Conservation (phyloP, 495 filamentous ascomycete genomes). For the Penicillium argentinense region DNA sequence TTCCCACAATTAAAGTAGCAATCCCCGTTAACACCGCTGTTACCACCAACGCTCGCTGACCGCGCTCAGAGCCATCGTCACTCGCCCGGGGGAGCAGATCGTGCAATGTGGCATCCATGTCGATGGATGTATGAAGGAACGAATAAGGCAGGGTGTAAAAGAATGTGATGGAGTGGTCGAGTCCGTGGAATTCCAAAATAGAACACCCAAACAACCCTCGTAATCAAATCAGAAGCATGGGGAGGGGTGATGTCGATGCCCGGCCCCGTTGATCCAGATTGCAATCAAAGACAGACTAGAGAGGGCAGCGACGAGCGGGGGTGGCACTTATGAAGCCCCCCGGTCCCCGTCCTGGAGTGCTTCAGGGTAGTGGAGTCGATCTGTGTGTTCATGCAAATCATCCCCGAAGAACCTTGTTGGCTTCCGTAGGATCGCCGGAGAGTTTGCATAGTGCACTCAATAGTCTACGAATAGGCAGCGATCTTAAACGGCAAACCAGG, state of each 20-base stretch:
- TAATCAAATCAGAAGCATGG: no score
- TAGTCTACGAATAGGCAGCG: conserved; percentile 17
- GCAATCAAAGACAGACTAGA: not conserved
- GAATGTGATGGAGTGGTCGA: conserved; percentile 7
- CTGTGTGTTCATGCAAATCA: conserved; percentile 11
- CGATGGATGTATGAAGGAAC: conserved; percentile 6
- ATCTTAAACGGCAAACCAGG: conserved; percentile 5
- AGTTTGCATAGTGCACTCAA: conserved; percentile 20
- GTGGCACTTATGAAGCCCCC: conserved; percentile 1
- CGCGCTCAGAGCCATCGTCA: conserved; percentile 23
- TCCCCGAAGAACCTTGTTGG: conserved; percentile 1
- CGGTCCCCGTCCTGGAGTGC: not conserved
- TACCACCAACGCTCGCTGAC: conserved; percentile 36
- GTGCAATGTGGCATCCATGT: conserved; percentile 22
- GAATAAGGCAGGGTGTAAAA: conserved; percentile 7
- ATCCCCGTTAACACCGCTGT: conserved; percentile 34
- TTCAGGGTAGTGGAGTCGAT: conserved; percentile 16
- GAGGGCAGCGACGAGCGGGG: conserved; percentile 1
- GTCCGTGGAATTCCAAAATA: not conserved
- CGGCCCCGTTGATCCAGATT: no score
- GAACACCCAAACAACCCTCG: not conserved
- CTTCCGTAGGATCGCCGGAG: conserved; percentile 4
- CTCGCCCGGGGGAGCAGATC: conserved; percentile 18
- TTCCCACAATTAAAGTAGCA: conserved; percentile 26
- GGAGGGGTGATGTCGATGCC: no score